These are phyloP conservation scores for Chlamydomonas applanata DNA, from an alignment of 139 green algal genomes.

Conservation along the genomic window DNA sequence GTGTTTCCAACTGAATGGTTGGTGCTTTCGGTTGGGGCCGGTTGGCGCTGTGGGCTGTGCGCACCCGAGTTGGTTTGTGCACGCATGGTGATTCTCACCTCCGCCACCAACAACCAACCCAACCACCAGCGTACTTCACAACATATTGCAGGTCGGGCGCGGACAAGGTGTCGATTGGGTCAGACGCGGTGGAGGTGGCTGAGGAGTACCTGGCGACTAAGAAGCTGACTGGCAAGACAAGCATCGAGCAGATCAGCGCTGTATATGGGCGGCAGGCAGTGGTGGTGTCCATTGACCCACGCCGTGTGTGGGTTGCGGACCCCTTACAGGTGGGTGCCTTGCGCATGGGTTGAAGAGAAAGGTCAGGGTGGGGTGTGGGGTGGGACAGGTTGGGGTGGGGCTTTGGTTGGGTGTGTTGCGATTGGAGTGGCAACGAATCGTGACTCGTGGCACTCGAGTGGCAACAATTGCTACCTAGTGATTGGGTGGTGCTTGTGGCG, in stretches of 20 bases:
- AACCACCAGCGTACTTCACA: not conserved
- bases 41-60: too few relatives aligned
- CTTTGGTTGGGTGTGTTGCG: not conserved
- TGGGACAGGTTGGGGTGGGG: too few relatives aligned
- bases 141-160: slow-evolving; percentile 68
- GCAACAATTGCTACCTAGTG: too few relatives aligned
- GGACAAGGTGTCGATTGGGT: slow-evolving; percentile 97
- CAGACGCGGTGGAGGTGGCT: slow-evolving; percentile 76
- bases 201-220: slow-evolving; percentile 31
- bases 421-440: too few relatives aligned
- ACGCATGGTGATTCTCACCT: too few relatives aligned
- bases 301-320: slow-evolving; percentile 81
- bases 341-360: slow-evolving; percentile 7
- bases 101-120: too few relatives aligned
- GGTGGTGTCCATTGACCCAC: slow-evolving; percentile 92
- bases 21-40: too few relatives aligned
- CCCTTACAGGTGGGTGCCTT: slow-evolving; percentile 32
- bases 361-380: not conserved
- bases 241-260: slow-evolving; percentile 95
- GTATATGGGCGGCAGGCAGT: slow-evolving; percentile 90
- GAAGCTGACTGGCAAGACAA: slow-evolving; percentile 51
- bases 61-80: too few relatives aligned
- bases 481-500: too few relatives aligned
- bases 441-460: too few relatives aligned
- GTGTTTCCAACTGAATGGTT: not conserved